Conservation (phyloP, 148 eudicot genomes). For the Limonium bicolor region DNA sequence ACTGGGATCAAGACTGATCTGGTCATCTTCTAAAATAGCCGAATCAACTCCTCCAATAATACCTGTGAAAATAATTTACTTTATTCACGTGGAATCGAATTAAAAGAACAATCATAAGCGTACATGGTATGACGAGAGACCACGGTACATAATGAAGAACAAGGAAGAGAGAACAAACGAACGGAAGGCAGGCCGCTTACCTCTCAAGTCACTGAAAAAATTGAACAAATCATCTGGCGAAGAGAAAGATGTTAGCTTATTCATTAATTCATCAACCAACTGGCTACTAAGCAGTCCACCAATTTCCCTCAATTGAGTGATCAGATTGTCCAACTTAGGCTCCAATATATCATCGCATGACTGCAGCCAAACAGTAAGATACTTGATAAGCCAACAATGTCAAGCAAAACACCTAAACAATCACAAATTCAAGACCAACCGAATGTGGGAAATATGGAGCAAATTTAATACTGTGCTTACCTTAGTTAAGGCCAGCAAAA, state of each 20-base stretch:
- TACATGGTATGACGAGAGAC: neutral
- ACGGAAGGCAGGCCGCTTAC: slow-evolving; percentile 12
- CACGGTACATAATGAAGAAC: neutral
- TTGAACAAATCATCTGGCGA: slow-evolving; percentile 88
- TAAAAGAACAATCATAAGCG: neutral
- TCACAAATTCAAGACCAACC: neutral
- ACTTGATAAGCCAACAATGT: neutral
- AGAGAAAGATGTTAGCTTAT: slow-evolving; percentile 41
- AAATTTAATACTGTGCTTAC: slow-evolving; percentile 10
- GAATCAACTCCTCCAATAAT: slow-evolving; percentile 58
- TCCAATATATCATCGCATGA: slow-evolving; percentile 64
- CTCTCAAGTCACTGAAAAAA: slow-evolving; percentile 73
- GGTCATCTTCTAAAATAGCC: slow-evolving; percentile 71
- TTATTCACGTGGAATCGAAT: too few species aligned
- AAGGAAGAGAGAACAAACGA: neutral
- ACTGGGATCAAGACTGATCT: slow-evolving; percentile 69
- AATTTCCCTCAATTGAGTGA: slow-evolving; percentile 42
- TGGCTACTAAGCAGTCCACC: slow-evolving; percentile 40
- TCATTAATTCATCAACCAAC: slow-evolving; percentile 38
- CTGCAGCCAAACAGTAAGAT: slow-evolving; percentile 16
- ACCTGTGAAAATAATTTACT: slow-evolving; percentile 34
- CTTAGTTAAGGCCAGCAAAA: slow-evolving; percentile 57
- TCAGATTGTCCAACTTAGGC: slow-evolving; percentile 57
- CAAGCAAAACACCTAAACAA: too few species aligned
- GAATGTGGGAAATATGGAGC: neutral